phyloP scores from a whole-genome alignment of 1,284 basidiomycete species.

The Leccinum fallax region DNA sequence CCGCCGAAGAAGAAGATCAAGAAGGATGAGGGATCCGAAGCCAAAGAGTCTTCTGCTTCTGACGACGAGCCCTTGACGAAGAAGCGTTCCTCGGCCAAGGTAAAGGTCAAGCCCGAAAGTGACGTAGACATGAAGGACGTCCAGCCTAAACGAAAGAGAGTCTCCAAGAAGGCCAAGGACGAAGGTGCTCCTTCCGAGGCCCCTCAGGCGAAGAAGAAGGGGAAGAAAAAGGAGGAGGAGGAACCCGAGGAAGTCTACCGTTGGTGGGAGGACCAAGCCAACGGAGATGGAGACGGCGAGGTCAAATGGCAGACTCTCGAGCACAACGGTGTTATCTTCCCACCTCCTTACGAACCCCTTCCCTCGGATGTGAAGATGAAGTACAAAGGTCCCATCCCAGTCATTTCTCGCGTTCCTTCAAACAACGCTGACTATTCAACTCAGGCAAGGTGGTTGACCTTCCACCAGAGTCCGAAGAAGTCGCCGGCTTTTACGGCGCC shows the following conservation, averaged over 20 bases:
- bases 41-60: slow-evolving; percentile 36
- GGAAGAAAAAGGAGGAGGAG: slow-evolving; percentile 59
- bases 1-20: slow-evolving; percentile 71
- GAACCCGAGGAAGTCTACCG: slow-evolving; percentile 72
- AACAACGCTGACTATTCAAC: slow-evolving; percentile 20
- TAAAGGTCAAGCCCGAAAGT: slow-evolving; percentile 56
- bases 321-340: slow-evolving; percentile 95
- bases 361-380: slow-evolving; percentile 91
- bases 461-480: slow-evolving; percentile 89
- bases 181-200: slow-evolving; percentile 29
- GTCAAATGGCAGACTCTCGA: slow-evolving; percentile 93
- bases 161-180: slow-evolving; percentile 43
- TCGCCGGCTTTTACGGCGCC: slow-evolving; percentile 95
- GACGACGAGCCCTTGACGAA: slow-evolving; percentile 48
- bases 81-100: slow-evolving; percentile 50
- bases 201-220: slow-evolving; percentile 43
- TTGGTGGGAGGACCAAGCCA: slow-evolving; percentile 81
- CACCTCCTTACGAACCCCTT: slow-evolving; percentile 89
- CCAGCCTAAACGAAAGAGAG: slow-evolving; percentile 48
- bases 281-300: slow-evolving; percentile 79
- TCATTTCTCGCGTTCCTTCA: slow-evolving; percentile 9
- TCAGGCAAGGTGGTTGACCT: slow-evolving; percentile 80
- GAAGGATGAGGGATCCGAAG: slow-evolving; percentile 50
- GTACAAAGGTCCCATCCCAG: slow-evolving; percentile 75
- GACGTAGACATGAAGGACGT: slow-evolving; percentile 49